Percentiles rank a stretch among this genome's conserved stretches.
Evolutionary conservation across 2,329 filamentous ascomycete genomes (phyloP).

Genomic region (Nothopassalora personata): DNA sequence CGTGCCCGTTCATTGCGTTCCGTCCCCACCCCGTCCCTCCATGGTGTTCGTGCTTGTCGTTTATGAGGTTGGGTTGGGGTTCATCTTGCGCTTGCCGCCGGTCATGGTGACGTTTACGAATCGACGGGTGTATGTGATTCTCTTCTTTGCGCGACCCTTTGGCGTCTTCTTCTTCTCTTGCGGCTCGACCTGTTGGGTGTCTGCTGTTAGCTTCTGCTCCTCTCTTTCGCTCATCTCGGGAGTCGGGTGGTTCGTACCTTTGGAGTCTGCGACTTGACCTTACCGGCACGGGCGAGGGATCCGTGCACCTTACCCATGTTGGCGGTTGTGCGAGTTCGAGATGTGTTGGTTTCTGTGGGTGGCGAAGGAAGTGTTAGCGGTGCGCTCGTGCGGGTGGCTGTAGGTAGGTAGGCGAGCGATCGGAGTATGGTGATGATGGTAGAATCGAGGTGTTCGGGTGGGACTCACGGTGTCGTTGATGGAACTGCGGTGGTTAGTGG

Average conservation of each 20-base stretch:
- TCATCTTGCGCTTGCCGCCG: constrained; percentile 98
- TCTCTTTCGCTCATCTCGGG: not conserved
- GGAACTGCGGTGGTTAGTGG: constrained; percentile 11
- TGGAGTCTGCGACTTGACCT: constrained; percentile 95
- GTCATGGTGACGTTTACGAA: constrained; percentile 98
- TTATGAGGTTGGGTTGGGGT: constrained; percentile 75
- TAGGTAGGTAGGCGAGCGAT: not conserved
- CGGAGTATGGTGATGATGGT: not conserved
- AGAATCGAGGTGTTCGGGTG: constrained; percentile 3
- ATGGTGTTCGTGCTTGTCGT: constrained; percentile 9
- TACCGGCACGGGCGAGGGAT: constrained; percentile 91
- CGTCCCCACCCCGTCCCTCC: constrained; percentile 2
- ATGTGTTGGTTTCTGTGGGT: constrained; percentile 18
- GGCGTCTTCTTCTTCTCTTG: constrained; percentile 96
- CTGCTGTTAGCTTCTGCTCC: not conserved
- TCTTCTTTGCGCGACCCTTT: constrained; percentile 97
- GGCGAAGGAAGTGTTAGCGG: constrained; percentile 17
- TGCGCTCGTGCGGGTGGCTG: constrained; percentile 3
- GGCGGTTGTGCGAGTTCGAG: constrained; percentile 37
- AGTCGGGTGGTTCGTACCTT: constrained; percentile 58
- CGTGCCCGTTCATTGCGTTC: not conserved
- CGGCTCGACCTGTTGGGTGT: constrained; percentile 62
- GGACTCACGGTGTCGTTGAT: constrained; percentile 19
- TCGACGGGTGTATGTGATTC: constrained; percentile 90
- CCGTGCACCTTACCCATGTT: constrained; percentile 92